A percentile compares a stretch with the other conserved stretches of the same genome.
phyloP scores from a whole-genome alignment of 768 basidiomycete genomes.

The Rhizopogon roseolus region DNA sequence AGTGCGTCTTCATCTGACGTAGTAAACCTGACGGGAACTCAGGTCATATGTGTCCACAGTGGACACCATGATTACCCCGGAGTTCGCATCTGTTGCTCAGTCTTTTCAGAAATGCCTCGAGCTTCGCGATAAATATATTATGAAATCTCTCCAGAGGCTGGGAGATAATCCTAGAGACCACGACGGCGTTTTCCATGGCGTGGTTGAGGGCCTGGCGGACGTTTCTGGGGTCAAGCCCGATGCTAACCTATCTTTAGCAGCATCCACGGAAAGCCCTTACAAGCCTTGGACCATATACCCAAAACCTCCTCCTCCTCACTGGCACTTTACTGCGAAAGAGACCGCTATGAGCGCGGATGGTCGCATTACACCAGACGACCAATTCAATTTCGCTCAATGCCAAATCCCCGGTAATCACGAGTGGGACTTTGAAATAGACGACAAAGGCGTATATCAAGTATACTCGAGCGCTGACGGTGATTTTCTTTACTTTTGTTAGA shows the following conservation, averaged over 20 bases:
- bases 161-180: conserved; percentile 94
- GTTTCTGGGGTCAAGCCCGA: conserved; percentile 69
- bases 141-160: conserved; percentile 79
- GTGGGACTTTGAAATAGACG: conserved; percentile 71
- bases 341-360: conserved; percentile 39
- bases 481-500: not conserved
- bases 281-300: conserved; percentile 88
- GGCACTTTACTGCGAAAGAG: conserved; percentile 74
- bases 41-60: not conserved
- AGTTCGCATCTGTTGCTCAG: conserved; percentile 55
- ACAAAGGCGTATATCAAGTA: conserved; percentile 88
- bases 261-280: conserved; percentile 27
- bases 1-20: conserved; percentile 13
- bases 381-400: conserved; percentile 71
- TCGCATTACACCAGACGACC: conserved; percentile 19
- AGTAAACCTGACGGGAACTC: not conserved
- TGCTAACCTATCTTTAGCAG: conserved; percentile 30
- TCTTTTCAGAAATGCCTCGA: conserved; percentile 82
- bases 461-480: conserved; percentile 36
- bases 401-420: conserved; percentile 64
- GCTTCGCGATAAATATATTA: conserved; percentile 94
- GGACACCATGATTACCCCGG: conserved; percentile 27
- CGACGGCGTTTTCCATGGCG: conserved; percentile 71
- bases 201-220: conserved; percentile 57
- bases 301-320: conserved; percentile 89